Evolutionary conservation across 176 grass and related monocot species (phyloP).

Genomic region (Phyllostachys edulis): DNA sequence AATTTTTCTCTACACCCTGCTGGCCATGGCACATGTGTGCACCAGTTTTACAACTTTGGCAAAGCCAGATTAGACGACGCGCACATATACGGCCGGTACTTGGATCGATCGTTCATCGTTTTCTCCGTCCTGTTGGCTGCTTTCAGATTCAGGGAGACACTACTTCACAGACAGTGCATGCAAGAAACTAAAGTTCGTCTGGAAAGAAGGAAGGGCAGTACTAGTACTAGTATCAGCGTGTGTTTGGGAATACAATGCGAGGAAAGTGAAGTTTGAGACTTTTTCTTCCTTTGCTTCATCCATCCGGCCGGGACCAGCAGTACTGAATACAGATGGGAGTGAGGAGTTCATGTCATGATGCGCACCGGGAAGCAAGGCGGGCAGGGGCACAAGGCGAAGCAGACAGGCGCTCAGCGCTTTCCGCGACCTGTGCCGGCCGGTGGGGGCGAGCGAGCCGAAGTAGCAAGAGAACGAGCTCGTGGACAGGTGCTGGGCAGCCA

Average conservation of each 20-base stretch:
- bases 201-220: background rate
- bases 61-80: background rate
- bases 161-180: background rate
- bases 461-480: background rate
- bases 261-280: background rate
- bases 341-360: constrained; percentile 9
- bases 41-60: background rate
- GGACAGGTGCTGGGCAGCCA: constrained; percentile 34
- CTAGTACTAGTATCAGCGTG: background rate
- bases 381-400: background rate
- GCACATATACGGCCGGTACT: background rate
- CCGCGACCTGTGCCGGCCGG: background rate
- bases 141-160: constrained; percentile 8
- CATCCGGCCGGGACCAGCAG: background rate
- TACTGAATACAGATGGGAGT: background rate
- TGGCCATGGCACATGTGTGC: background rate
- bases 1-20: background rate
- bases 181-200: background rate
- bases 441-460: background rate
- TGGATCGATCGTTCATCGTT: background rate
- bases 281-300: background rate
- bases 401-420: constrained; percentile 13
- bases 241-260: constrained; percentile 40
- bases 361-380: constrained; percentile 3
- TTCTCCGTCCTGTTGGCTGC: background rate